Conservation (phyloP, 306 rosid species). For the Citrullus amarus region DNA sequence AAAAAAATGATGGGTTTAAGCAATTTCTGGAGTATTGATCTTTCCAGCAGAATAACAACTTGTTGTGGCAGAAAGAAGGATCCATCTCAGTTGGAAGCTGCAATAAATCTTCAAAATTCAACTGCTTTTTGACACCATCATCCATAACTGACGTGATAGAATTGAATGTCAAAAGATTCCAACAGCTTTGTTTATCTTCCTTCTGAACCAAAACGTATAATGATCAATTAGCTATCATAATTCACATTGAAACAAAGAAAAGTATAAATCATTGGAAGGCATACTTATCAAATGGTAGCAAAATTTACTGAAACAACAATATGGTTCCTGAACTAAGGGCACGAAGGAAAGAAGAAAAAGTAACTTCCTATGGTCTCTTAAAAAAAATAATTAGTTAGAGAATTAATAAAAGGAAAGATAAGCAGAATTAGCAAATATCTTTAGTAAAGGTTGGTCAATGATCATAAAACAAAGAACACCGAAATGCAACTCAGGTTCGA, state of each 20-base stretch:
- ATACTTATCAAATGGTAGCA: background rate
- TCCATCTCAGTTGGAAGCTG: constrained; percentile 60
- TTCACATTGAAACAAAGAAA: constrained; percentile 10
- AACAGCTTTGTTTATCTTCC: constrained; percentile 37
- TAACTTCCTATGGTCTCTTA: background rate
- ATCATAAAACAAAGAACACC: background rate
- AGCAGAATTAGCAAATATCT: background rate
- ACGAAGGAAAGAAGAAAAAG: background rate
- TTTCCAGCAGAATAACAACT: constrained; percentile 53
- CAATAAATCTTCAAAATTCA: constrained; percentile 67
- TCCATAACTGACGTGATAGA: constrained; percentile 62
- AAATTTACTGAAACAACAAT: background rate
- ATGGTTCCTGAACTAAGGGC: background rate
- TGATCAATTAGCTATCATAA: constrained; percentile 11
- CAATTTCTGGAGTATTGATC: constrained; percentile 31
- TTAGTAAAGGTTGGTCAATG: background rate
- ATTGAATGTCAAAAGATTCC: constrained; percentile 64
- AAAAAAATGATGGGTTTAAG: constrained; percentile 53
- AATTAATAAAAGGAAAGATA: background rate
- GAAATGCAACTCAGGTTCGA: background rate
- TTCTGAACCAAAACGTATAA: constrained; percentile 22
- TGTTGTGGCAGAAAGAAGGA: constrained; percentile 52
- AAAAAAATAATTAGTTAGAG: background rate
- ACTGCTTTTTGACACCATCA: constrained; percentile 59
- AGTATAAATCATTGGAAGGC: background rate